These are phyloP conservation scores for Ilyonectria destructans DNA, from an alignment of 2,329 filamentous ascomycete species.

Conservation along the genomic window DNA sequence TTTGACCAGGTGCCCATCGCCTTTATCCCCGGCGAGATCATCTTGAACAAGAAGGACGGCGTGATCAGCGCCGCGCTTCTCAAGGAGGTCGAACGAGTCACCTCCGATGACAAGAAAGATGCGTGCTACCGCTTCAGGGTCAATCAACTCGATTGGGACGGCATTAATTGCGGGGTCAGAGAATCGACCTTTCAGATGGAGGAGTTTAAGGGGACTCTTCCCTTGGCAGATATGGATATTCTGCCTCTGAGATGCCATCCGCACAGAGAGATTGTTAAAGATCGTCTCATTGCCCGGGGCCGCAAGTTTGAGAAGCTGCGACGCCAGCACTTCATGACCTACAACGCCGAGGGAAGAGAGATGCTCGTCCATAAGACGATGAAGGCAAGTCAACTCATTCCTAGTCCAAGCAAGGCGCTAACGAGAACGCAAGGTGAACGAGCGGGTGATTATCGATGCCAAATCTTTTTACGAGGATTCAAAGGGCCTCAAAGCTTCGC, in stretches of 20 bases:
- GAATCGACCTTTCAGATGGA: background rate
- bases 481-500: background rate
- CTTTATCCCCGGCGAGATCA: slow-evolving; percentile 21
- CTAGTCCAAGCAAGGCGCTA: background rate
- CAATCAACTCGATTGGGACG: slow-evolving; percentile 21
- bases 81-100: background rate
- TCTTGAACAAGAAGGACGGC: background rate
- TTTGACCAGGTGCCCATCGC: background rate
- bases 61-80: background rate
- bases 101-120: background rate
- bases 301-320: slow-evolving; percentile 16
- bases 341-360: background rate
- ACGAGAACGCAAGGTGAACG: background rate
- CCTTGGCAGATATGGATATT: background rate
- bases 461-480: background rate
- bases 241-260: slow-evolving; percentile 7
- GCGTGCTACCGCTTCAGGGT: slow-evolving; percentile 1
- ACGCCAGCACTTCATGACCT: background rate
- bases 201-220: background rate
- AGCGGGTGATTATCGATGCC: slow-evolving; percentile 11
- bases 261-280: background rate
- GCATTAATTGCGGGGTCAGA: background rate
- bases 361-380: background rate
- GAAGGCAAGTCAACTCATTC: background rate
- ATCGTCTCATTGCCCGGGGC: background rate